Conservation (phyloP, 2,329 filamentous ascomycete genomes). For the Tolypocladium inflatum region DNA sequence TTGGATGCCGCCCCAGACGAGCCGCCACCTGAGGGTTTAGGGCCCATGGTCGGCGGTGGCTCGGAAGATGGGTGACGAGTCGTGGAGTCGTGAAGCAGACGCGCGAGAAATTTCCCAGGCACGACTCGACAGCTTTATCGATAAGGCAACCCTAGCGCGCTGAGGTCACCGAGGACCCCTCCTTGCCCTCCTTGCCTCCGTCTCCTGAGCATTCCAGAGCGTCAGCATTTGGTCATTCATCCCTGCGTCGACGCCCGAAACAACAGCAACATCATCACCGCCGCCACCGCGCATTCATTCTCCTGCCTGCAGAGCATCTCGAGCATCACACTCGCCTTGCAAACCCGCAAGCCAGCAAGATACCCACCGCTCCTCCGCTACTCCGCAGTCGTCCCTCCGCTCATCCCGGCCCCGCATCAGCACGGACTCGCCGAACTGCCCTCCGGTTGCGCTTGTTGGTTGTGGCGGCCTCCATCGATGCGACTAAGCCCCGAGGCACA, state of each 20-base stretch:
- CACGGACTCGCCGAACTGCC: background rate
- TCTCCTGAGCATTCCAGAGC: background rate
- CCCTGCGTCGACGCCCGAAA: background rate
- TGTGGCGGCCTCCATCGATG: background rate
- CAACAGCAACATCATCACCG: background rate
- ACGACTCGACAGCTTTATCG: constrained; percentile 1
- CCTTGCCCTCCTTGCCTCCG: too few species aligned
- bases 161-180: background rate
- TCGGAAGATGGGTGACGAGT: constrained; percentile 2
- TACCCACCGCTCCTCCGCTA: background rate
- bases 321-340: background rate
- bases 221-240: background rate
- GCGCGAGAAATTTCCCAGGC: background rate
- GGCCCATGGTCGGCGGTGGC: constrained; percentile 15
- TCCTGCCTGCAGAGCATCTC: background rate
- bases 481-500: background rate
- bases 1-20: constrained; percentile 13
- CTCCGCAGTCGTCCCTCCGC: background rate
- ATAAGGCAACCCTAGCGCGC: background rate
- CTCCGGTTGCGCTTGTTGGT: background rate
- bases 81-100: background rate
- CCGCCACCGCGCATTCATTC: background rate
- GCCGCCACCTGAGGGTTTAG: constrained; percentile 13
- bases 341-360: too few species aligned
- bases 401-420: background rate